These are phyloP conservation scores for Thermomucor indicae-seudaticae DNA, from an alignment of 371 early-diverging fungal species.

Conservation along the genomic window DNA sequence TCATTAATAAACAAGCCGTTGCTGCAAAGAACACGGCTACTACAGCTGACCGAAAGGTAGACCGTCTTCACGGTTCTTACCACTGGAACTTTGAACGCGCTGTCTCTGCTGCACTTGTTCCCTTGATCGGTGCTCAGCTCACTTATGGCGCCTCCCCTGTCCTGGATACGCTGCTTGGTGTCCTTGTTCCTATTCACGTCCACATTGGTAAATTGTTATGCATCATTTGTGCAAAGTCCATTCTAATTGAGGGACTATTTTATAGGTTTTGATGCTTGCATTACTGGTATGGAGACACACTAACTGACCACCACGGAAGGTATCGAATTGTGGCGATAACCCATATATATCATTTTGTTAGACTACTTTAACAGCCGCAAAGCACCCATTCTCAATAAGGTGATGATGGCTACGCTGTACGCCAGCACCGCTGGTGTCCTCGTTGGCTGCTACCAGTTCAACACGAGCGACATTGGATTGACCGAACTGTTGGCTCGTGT, in stretches of 20 bases:
- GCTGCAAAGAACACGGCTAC: slow-evolving; percentile 20
- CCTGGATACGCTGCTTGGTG: slow-evolving; percentile 84
- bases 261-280: slow-evolving; percentile 54
- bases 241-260: neutral
- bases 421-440: slow-evolving; percentile 68
- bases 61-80: slow-evolving; percentile 44
- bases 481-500: slow-evolving; percentile 79
- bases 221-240: neutral
- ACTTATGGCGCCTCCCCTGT: slow-evolving; percentile 78
- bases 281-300: slow-evolving; percentile 34
- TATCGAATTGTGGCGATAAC: neutral
- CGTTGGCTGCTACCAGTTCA: slow-evolving; percentile 90
- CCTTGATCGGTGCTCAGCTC: slow-evolving; percentile 73
- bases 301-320: neutral
- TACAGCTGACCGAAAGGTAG: slow-evolving; percentile 26
- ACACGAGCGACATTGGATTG: slow-evolving; percentile 93
- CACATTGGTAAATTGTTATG: slow-evolving; percentile 67
- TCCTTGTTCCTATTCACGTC: slow-evolving; percentile 86
- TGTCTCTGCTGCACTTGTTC: slow-evolving; percentile 69
- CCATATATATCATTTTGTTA: slow-evolving; percentile 6
- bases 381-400: slow-evolving; percentile 57
- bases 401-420: slow-evolving; percentile 61
- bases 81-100: slow-evolving; percentile 94
- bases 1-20: slow-evolving; percentile 13
- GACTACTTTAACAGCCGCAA: slow-evolving; percentile 86